Evolutionary conservation across 441 rosid species (phyloP), one percentile per base, ranked within the genome.

Genomic region (Manihot esculenta): DNA sequence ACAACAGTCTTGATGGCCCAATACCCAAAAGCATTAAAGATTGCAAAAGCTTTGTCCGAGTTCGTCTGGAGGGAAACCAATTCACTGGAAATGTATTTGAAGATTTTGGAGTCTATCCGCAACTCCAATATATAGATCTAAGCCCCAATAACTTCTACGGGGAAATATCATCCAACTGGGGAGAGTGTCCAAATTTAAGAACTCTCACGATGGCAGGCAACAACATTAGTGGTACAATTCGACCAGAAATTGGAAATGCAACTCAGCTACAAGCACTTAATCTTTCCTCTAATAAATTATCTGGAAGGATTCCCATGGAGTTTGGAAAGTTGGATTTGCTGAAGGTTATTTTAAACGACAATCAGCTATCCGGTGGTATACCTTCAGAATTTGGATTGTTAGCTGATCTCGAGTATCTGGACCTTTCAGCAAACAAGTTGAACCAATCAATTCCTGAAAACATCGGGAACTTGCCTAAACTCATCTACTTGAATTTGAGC

Each of bases 71-170:
- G 18, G 7, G 6, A 9, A 84, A 82, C 62, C 69, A 69, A 21
- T 42, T 81, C 7, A 47, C 51, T 0, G 83, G 84, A 2, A 68
- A 78, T 41, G n/a, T 76, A 35, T 61, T 77, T 8, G 60, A 78
- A 45, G 75, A 21, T 41, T 78, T 85, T 17, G 81, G 78, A 0
- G 54, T 76, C 15, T 74, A 74, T 30, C 86, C 83, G 0, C 13
- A n/a, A 8, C 48, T 85, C 42, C 0, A 1, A 0, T 74, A 72
- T 14, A 21, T 85, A 5, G 71, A 77, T 18, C 20, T 82, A 10
- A 85, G 83, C 55, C 1, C 71, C 64, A 85, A 85, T 20, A 69
- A 72, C 3, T 47, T 85, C 38, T 44, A 42, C 0, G 84, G 86
- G 1, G 78, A 79, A 62, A 26, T 82, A 12, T 82, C 83, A 2